These are phyloP conservation scores for Rhodotorula babjevae DNA, from an alignment of 768 basidiomycete species.

Conservation along the genomic window DNA sequence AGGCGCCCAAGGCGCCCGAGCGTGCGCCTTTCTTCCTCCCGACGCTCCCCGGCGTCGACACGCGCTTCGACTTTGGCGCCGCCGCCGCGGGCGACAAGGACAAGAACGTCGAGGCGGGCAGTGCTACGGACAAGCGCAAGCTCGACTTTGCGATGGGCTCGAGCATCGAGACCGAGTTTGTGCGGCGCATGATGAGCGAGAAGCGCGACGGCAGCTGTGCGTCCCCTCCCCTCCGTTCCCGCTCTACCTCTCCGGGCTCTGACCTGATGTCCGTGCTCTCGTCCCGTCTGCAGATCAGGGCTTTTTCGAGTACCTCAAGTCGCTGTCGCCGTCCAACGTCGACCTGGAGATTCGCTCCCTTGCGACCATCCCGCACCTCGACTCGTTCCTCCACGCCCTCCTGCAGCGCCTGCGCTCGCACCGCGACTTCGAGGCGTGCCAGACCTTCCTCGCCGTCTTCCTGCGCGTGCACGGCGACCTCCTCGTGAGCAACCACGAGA, in stretches of 20 bases:
- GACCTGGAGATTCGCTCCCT: slow-evolving; percentile 86
- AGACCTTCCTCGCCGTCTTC: slow-evolving; percentile 78
- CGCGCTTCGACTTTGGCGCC: slow-evolving; percentile 63
- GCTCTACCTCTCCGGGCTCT: too few relatives aligned
- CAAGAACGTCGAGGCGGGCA: slow-evolving; percentile 48
- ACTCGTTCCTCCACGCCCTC: slow-evolving; percentile 68
- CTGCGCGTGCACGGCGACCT: slow-evolving; percentile 77
- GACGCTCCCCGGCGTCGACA: slow-evolving; percentile 78
- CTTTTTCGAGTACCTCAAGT: slow-evolving; percentile 79
- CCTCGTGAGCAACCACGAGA: slow-evolving; percentile 63
- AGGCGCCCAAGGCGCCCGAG: slow-evolving; percentile 89
- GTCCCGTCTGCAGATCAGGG: slow-evolving; percentile 57
- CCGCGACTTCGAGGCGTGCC: slow-evolving; percentile 91
- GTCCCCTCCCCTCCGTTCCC: slow-evolving; percentile 45
- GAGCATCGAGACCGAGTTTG: slow-evolving; percentile 64
- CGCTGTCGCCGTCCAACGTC: slow-evolving; percentile 79
- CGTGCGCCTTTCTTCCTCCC: slow-evolving; percentile 96
- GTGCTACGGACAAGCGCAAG: slow-evolving; percentile 52
- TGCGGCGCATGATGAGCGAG: slow-evolving; percentile 60
- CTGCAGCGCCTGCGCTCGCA: slow-evolving; percentile 67
- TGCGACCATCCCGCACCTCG: slow-evolving; percentile 60
- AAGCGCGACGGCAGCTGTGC: slow-evolving; percentile 63
- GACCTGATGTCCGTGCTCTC: too few relatives aligned
- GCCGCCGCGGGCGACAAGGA: slow-evolving; percentile 39
- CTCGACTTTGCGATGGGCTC: slow-evolving; percentile 55